Evolutionary conservation across 495 filamentous ascomycete species (phyloP).

Genomic region (Trichoderma erinaceum): DNA sequence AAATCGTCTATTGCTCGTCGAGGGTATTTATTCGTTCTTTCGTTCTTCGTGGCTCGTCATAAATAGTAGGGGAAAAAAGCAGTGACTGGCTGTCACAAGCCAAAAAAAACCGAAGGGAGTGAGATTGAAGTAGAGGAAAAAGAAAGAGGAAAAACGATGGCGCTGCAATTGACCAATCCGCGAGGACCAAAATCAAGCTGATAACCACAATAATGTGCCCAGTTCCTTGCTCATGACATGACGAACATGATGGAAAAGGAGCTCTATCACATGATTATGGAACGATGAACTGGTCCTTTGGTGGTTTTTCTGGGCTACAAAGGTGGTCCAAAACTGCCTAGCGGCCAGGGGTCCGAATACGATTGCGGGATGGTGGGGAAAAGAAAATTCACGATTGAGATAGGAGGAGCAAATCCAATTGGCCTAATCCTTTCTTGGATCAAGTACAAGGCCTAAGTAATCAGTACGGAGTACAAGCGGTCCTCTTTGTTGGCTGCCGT

Average conservation of each 20-base stretch:
- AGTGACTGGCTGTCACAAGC: neutral
- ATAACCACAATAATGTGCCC: neutral
- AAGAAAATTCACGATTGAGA: no score
- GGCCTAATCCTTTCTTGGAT: neutral
- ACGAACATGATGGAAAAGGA: slow-evolving; percentile 6
- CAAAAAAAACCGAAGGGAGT: neutral
- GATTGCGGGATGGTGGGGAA: slow-evolving; percentile 13
- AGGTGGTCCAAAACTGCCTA: neutral
- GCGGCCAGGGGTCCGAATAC: slow-evolving; percentile 12
- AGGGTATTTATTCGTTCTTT: neutral
- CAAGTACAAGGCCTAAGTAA: neutral
- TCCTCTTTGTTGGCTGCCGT: neutral
- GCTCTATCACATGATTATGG: slow-evolving; percentile 14
- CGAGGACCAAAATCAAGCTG: neutral
- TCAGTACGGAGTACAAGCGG: neutral
- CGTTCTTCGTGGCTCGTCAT: neutral
- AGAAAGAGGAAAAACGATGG: no score
- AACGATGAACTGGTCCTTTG: neutral
- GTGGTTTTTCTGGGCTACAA: neutral
- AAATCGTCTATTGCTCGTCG: neutral
- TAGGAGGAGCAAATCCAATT: neutral
- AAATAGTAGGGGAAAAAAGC: neutral
- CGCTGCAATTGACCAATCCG: neutral
- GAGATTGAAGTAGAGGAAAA: no score
- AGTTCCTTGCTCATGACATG: slow-evolving; percentile 10